phyloP scores from a whole-genome alignment of 257 asterid species.

The Fraxinus anomala region DNA sequence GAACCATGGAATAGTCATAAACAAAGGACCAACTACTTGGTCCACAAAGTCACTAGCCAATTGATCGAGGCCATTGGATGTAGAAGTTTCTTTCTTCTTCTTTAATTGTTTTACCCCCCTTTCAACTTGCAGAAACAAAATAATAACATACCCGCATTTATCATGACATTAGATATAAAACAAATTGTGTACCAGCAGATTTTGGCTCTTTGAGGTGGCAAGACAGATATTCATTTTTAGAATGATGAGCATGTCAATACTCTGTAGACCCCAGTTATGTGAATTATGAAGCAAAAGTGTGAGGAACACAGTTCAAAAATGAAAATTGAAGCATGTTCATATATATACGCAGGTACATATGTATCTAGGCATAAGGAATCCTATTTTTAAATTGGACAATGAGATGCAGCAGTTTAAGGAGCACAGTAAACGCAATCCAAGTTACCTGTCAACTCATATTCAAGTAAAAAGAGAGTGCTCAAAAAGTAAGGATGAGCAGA shows the following conservation, averaged over 20 bases:
- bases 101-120: background rate
- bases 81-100: background rate
- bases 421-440: background rate
- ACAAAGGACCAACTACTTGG: conserved; percentile 14
- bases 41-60: conserved; percentile 6
- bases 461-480: background rate
- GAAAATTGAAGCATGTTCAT: background rate
- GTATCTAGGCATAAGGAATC: background rate
- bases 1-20: background rate
- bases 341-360: background rate
- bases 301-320: background rate
- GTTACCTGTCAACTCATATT: background rate
- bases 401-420: background rate
- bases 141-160: background rate
- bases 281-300: background rate
- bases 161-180: background rate
- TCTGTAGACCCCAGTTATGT: background rate
- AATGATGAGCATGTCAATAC: background rate
- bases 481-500: background rate
- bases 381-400: background rate
- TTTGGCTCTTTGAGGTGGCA: background rate
- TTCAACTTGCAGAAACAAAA: background rate
- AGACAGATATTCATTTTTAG: background rate
- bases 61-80: background rate
- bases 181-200: background rate